Evolutionary conservation across 257 asterid species (phyloP), one percentile per base, ranked within the genome.

Genomic region (Gynochthodes officinalis): DNA sequence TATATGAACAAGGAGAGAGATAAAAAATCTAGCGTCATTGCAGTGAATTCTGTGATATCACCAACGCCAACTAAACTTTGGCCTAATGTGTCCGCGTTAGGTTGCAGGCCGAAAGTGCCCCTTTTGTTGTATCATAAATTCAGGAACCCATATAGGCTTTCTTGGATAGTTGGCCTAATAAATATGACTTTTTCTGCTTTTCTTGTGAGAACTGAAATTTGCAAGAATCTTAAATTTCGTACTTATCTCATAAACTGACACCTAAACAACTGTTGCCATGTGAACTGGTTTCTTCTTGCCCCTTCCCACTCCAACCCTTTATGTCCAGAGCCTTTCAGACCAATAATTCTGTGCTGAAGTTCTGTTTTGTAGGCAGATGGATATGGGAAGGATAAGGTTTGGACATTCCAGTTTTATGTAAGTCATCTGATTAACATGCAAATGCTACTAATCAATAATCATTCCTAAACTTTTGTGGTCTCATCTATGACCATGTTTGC

Each of bases 131-230:
- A n/a, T n/a, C n/a, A n/a, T n/a, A n/a, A n/a, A n/a, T n/a, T n/a
- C n/a, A n/a, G n/a, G n/a, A n/a, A n/a, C n/a, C n/a, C n/a, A n/a
- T n/a, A n/a, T n/a, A n/a, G n/a, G n/a, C n/a, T n/a, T n/a, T n/a
- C n/a, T n/a, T n/a, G 2, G 60, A 43, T 72, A 5, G 70, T 46
- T 61, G 76, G 70, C 63, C 70, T 62, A 62, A 61, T 35, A 67
- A 48, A 62, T 50, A 50, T 62, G 76, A 62, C 76, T 21, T 32
- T 33, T 33, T 23, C 14, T 21, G 14, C 25, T 19, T 21, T 44
- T 13, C 35, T 27, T 8, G 8, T 9, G 49, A n/a, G n/a, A n/a
- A n/a, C n/a, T n/a, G n/a, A 70, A 59, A 59, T 14, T 27, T 19
- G 8, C 28, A 63, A 32, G 2, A 1, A 2, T 3, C 69, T 19